Base-by-base conservation (phyloP, 805 yeast species). In the Pichia thaimueangensis region DNA sequence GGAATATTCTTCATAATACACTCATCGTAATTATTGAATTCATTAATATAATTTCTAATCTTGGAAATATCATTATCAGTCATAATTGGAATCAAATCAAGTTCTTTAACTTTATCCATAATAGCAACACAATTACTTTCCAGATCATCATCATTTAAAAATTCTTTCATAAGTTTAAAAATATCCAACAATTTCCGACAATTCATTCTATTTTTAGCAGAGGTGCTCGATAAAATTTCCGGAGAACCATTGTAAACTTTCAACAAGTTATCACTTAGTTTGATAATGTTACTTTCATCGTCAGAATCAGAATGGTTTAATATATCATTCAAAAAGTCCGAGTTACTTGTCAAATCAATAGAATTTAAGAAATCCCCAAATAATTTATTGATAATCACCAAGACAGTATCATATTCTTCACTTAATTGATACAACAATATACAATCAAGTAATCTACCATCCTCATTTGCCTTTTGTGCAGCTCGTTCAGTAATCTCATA, bases 391-490 rank as follows among this genome's bases (percentile, higher is more conserved):
- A 88, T 76, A 45, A 87, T 73, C 2, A 74, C 62, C 8, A 91
- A 73, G 12, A 87, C 97, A 24, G 83, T 80, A 56, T 84, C 83
- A 59, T 83, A 83, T 52, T 89, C 95, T 62, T 86, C 94, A 37
- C 95, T 78, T 50, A 91, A 73, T 63, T 89, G 96, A 59, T 86
- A 91, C 42, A 93, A 71, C 44, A 86, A 68, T 47, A 93, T 73
- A 16, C 96, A 86, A 57, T 93, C 97, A 47, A 82, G 78, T 12
- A 78, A 71, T 56, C 95, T 74, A 7, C 97, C 97, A 55, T 89
- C 97, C 52, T 86, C 93, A 54, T 86, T 93, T 13, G 96, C 95
- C 51, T 78, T 78, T 34, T 71, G 71, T 3, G 97, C 97, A 23
- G 95, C 88, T 46, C 78, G 79, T 57, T 84, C 94, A 4, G 93